Conservation (phyloP, 2,329 filamentous ascomycete species). For the Diaporthe capsici region DNA sequence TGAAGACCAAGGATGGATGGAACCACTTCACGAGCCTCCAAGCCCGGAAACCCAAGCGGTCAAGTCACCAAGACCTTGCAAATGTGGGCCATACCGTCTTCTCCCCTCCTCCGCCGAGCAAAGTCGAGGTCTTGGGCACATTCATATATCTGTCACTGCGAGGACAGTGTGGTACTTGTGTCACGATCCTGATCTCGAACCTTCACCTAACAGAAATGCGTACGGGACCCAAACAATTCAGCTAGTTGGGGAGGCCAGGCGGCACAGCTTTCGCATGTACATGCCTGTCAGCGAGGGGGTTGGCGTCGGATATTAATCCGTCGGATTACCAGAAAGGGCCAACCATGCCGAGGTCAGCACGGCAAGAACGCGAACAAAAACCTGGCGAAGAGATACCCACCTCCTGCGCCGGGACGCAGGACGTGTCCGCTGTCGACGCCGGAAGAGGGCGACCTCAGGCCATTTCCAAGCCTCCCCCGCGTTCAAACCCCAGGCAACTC, state of each 20-base stretch:
- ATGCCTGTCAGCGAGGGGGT: slow-evolving; percentile 5
- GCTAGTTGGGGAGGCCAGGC: background rate
- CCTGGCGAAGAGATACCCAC: background rate
- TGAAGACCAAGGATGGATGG: slow-evolving; percentile 15
- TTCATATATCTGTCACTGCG: slow-evolving; percentile 12
- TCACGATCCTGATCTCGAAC: background rate
- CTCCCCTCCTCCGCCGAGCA: slow-evolving; percentile 1
- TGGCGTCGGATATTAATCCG: slow-evolving; percentile 27
- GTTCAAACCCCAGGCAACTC: slow-evolving; percentile 8
- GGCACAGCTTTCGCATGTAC: background rate
- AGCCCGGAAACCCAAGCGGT: slow-evolving; percentile 8
- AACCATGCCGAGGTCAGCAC: slow-evolving; percentile 15
- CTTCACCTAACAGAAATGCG: background rate
- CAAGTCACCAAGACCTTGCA: background rate
- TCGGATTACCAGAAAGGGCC: slow-evolving; percentile 20
- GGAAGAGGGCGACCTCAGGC: slow-evolving; percentile 29
- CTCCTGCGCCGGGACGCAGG: slow-evolving; percentile 17
- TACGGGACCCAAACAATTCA: background rate
- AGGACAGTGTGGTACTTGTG: background rate
- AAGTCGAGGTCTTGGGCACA: slow-evolving; percentile 9
- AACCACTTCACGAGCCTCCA: slow-evolving; percentile 8
- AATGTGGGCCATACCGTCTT: background rate
- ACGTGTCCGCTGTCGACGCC: background rate
- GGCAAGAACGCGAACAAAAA: background rate
- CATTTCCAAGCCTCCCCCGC: slow-evolving; percentile 30